Base-by-base conservation (phyloP, 2,329 filamentous ascomycete species). In the Aspergillus unguis region DNA sequence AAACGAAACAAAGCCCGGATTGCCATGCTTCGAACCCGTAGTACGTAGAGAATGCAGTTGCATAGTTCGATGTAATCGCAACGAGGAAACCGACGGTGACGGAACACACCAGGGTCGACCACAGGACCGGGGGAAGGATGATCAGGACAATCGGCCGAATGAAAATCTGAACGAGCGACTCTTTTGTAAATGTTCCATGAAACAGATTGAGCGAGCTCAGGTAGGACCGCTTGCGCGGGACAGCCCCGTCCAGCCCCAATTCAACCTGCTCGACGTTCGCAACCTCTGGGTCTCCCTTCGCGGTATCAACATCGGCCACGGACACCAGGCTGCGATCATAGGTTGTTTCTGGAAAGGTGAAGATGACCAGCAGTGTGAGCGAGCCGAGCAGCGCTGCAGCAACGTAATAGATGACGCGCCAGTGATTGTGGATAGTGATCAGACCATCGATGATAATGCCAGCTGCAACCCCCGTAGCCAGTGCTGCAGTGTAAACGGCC, bases 381-480 rank as follows among this genome's bases (percentile, higher is more conserved):
- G 6, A 35, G 4, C 52, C 52, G 10, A 50, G 32, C 11, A 54
- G 36, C 0, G 42, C 42, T 4, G 41, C 33, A 8, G 40, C 52
- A 23, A 59, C 41, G 17, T 50, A 56, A 32, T 58, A 58, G 36
- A 72, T 66, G 25, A 62, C 61, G 2, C 67, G 61, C 68, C 69
- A 73, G 54, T 52, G 50, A 33, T 63, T 58, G n/a, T 60, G 56
- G 54, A 70, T 70, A 10, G 67, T 67, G 50, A 72, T 64, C 2
- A 71, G 53, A 0, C 70, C 70, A 10, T 58, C 55, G 35, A 70
- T 55, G 48, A 72, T 63, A 35, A 70, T 67, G 6, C 70, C 70
- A 7, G 50, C 43, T 3, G 61, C 48, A 8, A 61, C 58, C 0
- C 61, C 62, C 28, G 41, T 40, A 6, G 55, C 57, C 7, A 64